Base-by-base conservation (phyloP, 2,329 filamentous ascomycete species). In the Fusarium tanahbumbuense region DNA sequence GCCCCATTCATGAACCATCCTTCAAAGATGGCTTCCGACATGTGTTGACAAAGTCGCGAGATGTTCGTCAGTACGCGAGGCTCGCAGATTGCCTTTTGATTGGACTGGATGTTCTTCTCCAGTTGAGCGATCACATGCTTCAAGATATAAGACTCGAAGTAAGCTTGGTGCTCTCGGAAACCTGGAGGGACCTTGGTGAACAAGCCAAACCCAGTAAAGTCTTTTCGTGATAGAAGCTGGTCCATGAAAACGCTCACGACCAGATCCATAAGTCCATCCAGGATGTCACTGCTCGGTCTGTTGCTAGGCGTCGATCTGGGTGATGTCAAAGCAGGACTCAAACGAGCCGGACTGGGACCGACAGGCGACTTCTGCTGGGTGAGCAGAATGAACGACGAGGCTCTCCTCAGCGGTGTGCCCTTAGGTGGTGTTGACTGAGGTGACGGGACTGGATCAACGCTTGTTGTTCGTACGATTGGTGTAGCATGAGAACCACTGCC, bases 1-100 rank as follows among this genome's bases (percentile, higher is more conserved):
- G 93, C 93, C 2, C 95, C 95, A 70, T 96, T 91, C 68, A 98
- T 88, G 76, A 98, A 98, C 93, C 94, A 98, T 18, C 96, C 96
- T 80, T 98, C 96, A 71, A 96, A 98, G 15, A 97, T 91, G 8
- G 93, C 93, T 78, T 99, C 96, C 1, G 92, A 89, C 77, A 98
- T 87, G 76, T 98, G 93, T 5, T 88, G 83, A 32, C 91, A 89
- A 68, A 98, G 92, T 15, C 94, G 89, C 1, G 92, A 91, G 76
- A 99, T 85, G 72, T 99, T 99, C 6, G 92, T 95, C 52, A 99
- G 83, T 2, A 97, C 88, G 64, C 91, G 90, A 2, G 96, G 93
- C 76, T 98, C 94, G 59, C 89, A 88, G 3, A 98, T 84, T 0
- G 91, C 82, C 58, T 90, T 89, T 74, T 92, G 89, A 68, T 94